These are phyloP conservation scores for Brassica incana DNA, from an alignment of 345 rosid genomes.

Conservation along the genomic window DNA sequence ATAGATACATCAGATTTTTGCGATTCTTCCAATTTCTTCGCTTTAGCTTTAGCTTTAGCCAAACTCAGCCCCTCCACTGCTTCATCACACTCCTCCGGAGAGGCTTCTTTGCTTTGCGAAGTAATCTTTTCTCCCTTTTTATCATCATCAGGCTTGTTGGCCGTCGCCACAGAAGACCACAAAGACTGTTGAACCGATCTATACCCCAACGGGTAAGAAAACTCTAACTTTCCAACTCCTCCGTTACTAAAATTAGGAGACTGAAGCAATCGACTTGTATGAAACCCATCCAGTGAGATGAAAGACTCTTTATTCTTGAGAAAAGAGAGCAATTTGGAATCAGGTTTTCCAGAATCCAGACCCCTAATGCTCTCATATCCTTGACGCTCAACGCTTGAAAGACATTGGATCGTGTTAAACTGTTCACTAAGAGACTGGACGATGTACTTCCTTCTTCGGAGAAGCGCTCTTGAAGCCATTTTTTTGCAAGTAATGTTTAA, in stretches of 20 bases:
- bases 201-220: conserved; percentile 43
- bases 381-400: conserved; percentile 46
- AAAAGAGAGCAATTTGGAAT: conserved; percentile 37
- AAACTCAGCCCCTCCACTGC: conserved; percentile 86
- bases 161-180: conserved; percentile 59
- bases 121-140: conserved; percentile 46
- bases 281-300: conserved; percentile 7
- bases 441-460: conserved; percentile 53
- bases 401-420: conserved; percentile 37
- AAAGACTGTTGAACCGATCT: conserved; percentile 44
- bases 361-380: conserved; percentile 31
- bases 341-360: conserved; percentile 27
- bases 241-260: conserved; percentile 41
- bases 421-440: conserved; percentile 42
- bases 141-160: conserved; percentile 53
- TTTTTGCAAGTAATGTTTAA: not conserved
- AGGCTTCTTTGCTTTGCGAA: conserved; percentile 76
- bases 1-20: conserved; percentile 53
- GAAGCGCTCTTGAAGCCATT: conserved; percentile 75
- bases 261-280: not conserved
- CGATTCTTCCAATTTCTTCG: conserved; percentile 67
- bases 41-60: conserved; percentile 89
- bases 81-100: conserved; percentile 94
- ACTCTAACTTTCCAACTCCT: conserved; percentile 43
- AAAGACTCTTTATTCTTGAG: conserved; percentile 31